Evolutionary conservation across 2,329 filamentous ascomycete genomes (phyloP).

Genomic region (Metarhizium brunneum): DNA sequence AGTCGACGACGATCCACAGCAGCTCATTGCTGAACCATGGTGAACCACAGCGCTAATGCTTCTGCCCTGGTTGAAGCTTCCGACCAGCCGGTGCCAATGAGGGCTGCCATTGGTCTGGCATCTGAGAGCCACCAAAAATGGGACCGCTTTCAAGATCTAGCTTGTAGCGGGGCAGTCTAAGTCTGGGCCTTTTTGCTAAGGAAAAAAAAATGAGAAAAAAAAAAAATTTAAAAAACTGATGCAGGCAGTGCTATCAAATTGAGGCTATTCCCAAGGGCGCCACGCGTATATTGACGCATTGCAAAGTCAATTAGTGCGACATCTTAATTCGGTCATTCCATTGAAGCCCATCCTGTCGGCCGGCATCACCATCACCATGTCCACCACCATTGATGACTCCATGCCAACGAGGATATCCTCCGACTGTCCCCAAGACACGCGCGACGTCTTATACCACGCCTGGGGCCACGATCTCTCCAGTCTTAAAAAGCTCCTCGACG

Average conservation of each 20-base stretch:
- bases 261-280: not conserved
- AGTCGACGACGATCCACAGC: not conserved
- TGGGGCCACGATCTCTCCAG: conserved; percentile 54
- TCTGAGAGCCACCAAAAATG: too few relatives aligned
- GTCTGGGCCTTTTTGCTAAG: not conserved
- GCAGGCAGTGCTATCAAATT: not conserved
- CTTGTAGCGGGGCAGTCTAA: not conserved
- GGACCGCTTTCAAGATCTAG: too few relatives aligned
- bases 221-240: too few relatives aligned
- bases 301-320: not conserved
- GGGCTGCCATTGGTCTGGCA: too few relatives aligned
- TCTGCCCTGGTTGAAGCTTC: not conserved
- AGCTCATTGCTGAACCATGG: not conserved
- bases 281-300: too few relatives aligned
- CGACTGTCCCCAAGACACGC: conserved; percentile 39
- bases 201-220: too few relatives aligned
- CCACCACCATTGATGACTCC: conserved; percentile 34
- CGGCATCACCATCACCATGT: conserved; percentile 2
- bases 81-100: not conserved
- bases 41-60: not conserved
- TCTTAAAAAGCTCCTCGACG: conserved; percentile 60
- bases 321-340: not conserved
- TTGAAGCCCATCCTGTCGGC: too few relatives aligned
- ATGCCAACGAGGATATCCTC: conserved; percentile 43
- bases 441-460: conserved; percentile 43